A percentile compares a stretch with the other conserved stretches of the same genome.
Conservation (phyloP, 2,329 filamentous ascomycete species). For the Aspergillaceae sp. region DNA sequence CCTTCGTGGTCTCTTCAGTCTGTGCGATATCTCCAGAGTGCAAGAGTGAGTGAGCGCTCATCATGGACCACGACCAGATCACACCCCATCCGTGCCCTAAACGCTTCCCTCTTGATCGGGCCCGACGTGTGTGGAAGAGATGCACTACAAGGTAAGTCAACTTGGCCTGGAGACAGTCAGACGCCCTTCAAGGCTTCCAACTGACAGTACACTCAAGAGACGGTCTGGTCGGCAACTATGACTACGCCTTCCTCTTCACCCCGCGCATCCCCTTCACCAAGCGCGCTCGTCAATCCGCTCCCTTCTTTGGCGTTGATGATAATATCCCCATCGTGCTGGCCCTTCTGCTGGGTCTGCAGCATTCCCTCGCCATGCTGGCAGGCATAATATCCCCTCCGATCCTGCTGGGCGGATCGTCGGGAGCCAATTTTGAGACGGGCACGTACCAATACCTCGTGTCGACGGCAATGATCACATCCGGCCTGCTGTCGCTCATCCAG, state of each 20-base stretch:
- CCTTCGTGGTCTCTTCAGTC: too few relatives aligned
- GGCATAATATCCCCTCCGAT: slow-evolving; percentile 57
- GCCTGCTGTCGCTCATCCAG: slow-evolving; percentile 56
- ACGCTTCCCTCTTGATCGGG: too few relatives aligned
- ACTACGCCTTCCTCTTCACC: slow-evolving; percentile 81
- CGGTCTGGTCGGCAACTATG: slow-evolving; percentile 75
- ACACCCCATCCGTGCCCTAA: too few relatives aligned
- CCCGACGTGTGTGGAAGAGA: too few relatives aligned
- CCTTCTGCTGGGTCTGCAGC: slow-evolving; percentile 59
- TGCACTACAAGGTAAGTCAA: too few relatives aligned
- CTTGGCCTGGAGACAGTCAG: too few relatives aligned
- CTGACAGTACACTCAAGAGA: slow-evolving; percentile 36
- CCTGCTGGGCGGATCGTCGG: slow-evolving; percentile 47
- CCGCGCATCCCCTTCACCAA: slow-evolving; percentile 76
- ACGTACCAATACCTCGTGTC: slow-evolving; percentile 59
- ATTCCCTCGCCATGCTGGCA: slow-evolving; percentile 59
- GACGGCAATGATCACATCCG: slow-evolving; percentile 59
- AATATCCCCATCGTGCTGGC: slow-evolving; percentile 59
- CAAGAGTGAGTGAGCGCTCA: too few relatives aligned
- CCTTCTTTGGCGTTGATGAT: slow-evolving; percentile 63
- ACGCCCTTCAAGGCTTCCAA: not conserved
- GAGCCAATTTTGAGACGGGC: slow-evolving; percentile 49
- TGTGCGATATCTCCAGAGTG: too few relatives aligned
- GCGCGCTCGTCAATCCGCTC: slow-evolving; percentile 48
- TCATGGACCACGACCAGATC: too few relatives aligned